These are phyloP conservation scores for Scolecobasidium constrictum DNA, from an alignment of 2,329 filamentous ascomycete genomes.

Conservation along the genomic window DNA sequence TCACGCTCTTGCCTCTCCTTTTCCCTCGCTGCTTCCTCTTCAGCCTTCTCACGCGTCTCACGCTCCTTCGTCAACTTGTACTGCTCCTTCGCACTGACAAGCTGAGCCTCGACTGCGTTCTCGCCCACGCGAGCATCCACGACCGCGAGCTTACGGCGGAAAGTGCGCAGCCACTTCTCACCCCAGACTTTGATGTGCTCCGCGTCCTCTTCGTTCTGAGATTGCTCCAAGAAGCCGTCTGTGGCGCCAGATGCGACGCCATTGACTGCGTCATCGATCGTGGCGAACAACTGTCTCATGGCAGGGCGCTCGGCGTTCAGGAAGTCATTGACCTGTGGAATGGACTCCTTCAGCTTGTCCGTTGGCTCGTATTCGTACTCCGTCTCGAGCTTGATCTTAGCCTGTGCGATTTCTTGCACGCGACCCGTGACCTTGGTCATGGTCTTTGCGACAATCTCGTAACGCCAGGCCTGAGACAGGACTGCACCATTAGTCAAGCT, in stretches of 20 bases:
- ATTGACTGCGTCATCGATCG: constrained; percentile 67
- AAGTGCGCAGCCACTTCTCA: constrained; percentile 75
- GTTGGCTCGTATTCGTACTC: background rate
- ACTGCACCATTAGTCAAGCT: constrained; percentile 51
- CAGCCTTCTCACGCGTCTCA: background rate
- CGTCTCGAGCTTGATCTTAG: constrained; percentile 39
- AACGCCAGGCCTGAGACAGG: constrained; percentile 66
- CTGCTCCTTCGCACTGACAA: constrained; percentile 15
- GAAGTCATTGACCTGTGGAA: constrained; percentile 42
- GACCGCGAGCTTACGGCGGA: constrained; percentile 68
- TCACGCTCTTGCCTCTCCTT: background rate
- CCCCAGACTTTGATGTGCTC: constrained; percentile 70
- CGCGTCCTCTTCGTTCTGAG: constrained; percentile 32
- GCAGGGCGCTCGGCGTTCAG: constrained; percentile 57
- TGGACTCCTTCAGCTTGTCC: constrained; percentile 43
- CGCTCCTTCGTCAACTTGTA: constrained; percentile 1
- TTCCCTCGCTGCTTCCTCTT: constrained; percentile 1
- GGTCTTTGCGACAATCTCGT: constrained; percentile 82
- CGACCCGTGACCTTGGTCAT: constrained; percentile 83
- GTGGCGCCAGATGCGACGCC: constrained; percentile 63
- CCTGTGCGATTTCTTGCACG: constrained; percentile 65
- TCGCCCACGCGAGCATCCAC: constrained; percentile 60
- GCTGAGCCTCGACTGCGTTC: constrained; percentile 37
- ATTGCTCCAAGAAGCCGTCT: constrained; percentile 63
- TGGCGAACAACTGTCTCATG: constrained; percentile 69